These are phyloP conservation scores for Artemisia annua DNA, from an alignment of 129 eudicot species.

Conservation along the genomic window DNA sequence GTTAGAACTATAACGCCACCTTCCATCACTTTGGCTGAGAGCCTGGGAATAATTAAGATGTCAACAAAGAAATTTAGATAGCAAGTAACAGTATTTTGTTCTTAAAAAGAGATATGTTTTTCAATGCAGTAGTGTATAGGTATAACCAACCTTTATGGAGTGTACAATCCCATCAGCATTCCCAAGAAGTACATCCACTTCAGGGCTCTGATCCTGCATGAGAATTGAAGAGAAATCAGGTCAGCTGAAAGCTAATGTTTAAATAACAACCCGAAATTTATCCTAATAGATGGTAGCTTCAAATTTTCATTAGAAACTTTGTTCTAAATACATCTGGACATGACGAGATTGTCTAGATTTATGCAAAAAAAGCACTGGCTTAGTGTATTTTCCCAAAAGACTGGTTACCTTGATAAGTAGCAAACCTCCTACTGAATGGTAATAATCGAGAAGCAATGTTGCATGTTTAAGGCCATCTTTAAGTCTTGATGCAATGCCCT, in stretches of 20 bases:
- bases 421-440: conserved; percentile 70
- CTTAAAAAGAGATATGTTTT: neutral
- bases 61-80: conserved; percentile 27
- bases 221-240: conserved; percentile 3
- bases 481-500: conserved; percentile 63
- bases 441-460: conserved; percentile 60
- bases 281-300: conserved; percentile 15
- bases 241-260: neutral
- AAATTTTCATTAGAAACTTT: neutral
- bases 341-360: neutral
- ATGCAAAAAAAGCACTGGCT: neutral
- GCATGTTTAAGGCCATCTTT: conserved; percentile 54
- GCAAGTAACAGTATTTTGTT: conserved; percentile 12
- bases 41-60: conserved; percentile 45
- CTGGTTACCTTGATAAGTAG: conserved; percentile 62
- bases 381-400: neutral
- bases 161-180: conserved; percentile 71
- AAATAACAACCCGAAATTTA: neutral
- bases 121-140: neutral
- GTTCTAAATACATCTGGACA: neutral
- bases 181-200: conserved; percentile 58
- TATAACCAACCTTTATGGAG: conserved; percentile 68
- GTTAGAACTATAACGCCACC: conserved; percentile 79
- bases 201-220: conserved; percentile 58
- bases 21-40: conserved; percentile 92